Base-by-base conservation (phyloP, 441 rosid species). In the Pelargonium fulgidum region DNA sequence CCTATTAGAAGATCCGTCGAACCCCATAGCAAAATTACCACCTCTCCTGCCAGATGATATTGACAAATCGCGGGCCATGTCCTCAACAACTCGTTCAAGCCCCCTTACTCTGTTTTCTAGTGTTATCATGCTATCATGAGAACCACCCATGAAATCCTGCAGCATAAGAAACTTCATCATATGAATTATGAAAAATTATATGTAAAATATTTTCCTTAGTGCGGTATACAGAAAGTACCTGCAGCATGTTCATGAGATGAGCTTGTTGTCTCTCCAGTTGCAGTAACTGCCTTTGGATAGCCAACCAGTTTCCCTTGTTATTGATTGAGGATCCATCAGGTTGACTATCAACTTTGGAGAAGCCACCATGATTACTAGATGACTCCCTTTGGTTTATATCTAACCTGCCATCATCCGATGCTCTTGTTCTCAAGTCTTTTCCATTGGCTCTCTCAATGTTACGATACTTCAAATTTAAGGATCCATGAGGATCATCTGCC, bases 61-160 rank as follows among this genome's bases (percentile, higher is more conserved):
- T 20, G 98, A 85, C 73, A 95, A 85, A 84, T 92, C 95, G 73
- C 85, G 81, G 6, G 90, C 98, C 96, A 95, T 89, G 74, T 87
- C 96, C 84, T 95, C 95, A 67, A 95, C 92, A 77, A 87, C 82
- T 86, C 96, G 88, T 85, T 92, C 99, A 71, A 95, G 96, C 72
- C 93, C 98, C 81, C 93, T 87, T 59, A 95, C 97, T 75, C 99
- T 87, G 81, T 88, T 85, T 77, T 95, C 97, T 75, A 95, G 78
- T 24, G 97, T 90, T 70, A 89, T 73, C 95, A 92, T 95, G 87
- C 93, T 87, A 77, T 89, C 81, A 79, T 88, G 97, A 77, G 99
- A 95, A 41, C 98, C 97, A 58, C 99, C 99, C 89, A 95, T 95
- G 77, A 95, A 92, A 73, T 92, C 98, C 91, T 94, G 84, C 77